Conservation (phyloP, 345 rosid species). For the Excoecaria agallocha region DNA sequence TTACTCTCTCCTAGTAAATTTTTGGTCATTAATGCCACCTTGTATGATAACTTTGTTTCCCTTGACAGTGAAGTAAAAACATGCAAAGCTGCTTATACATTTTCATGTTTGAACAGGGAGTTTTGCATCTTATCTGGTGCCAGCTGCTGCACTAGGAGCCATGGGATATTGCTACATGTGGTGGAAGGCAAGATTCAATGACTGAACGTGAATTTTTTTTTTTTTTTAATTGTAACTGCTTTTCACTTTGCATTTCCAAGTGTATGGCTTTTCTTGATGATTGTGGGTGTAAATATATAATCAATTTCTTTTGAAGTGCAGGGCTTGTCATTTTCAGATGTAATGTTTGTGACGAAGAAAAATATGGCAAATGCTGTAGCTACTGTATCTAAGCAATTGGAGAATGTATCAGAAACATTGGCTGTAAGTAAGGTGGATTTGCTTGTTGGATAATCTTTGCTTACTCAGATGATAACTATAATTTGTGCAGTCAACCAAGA, state of each 20-base stretch:
- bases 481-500: slow-evolving; percentile 68
- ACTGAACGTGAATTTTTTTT: slow-evolving; percentile 11
- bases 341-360: slow-evolving; percentile 84
- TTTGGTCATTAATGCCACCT: not conserved
- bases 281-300: not conserved
- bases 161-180: slow-evolving; percentile 94
- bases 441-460: slow-evolving; percentile 1
- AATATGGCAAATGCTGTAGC: slow-evolving; percentile 84
- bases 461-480: not conserved
- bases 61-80: slow-evolving; percentile 1
- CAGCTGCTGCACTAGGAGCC: slow-evolving; percentile 93
- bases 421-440: slow-evolving; percentile 46
- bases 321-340: slow-evolving; percentile 91
- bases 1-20: not conserved
- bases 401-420: slow-evolving; percentile 67
- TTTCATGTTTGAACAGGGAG: slow-evolving; percentile 43
- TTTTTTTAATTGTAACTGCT: slow-evolving; percentile 4
- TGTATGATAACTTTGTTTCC: not conserved
- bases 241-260: slow-evolving; percentile 13
- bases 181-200: slow-evolving; percentile 70
- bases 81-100: not conserved
- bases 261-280: slow-evolving; percentile 1
- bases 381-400: slow-evolving; percentile 73
- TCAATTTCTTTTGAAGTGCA: slow-evolving; percentile 31
- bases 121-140: slow-evolving; percentile 70